Evolutionary conservation across 1,139 yeast species (phyloP).

Genomic region (Protomyces inouyei): DNA sequence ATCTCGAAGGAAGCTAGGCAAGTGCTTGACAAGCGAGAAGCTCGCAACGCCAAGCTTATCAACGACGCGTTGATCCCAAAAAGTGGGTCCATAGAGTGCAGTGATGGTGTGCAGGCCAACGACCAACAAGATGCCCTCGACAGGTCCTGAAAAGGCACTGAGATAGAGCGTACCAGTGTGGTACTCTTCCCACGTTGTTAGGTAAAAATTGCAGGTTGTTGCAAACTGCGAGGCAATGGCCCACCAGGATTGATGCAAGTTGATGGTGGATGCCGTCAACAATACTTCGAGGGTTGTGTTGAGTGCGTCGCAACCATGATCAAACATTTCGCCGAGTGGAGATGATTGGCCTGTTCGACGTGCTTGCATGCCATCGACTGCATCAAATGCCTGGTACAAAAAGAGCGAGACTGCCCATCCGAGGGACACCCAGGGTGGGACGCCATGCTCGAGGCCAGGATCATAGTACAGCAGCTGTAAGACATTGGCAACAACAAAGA

Average conservation of each 20-base stretch:
- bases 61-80: conserved; percentile 48
- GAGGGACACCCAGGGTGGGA: conserved; percentile 65
- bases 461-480: conserved; percentile 54
- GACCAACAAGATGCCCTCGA: conserved; percentile 68
- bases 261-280: conserved; percentile 24
- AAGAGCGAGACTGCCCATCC: conserved; percentile 65
- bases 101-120: conserved; percentile 51
- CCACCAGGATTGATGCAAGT: conserved; percentile 22
- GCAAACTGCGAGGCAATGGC: conserved; percentile 27
- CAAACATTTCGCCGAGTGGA: conserved; percentile 75
- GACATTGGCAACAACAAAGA: conserved; percentile 55
- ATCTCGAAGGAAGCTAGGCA: not conserved
- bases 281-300: conserved; percentile 46
- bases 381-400: conserved; percentile 78
- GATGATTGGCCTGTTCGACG: conserved; percentile 70
- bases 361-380: conserved; percentile 68
- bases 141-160: conserved; percentile 70
- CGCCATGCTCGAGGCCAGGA: conserved; percentile 51
- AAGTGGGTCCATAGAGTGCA: conserved; percentile 56
- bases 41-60: conserved; percentile 31
- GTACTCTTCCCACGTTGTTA: conserved; percentile 62
- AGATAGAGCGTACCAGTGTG: conserved; percentile 62
- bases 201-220: conserved; percentile 25
- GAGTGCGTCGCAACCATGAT: conserved; percentile 68
- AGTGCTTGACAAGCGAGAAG: not conserved